Evolutionary conservation across 352 stramenopile genomes (phyloP).

Genomic region (Globisporangium carolinianum): DNA sequence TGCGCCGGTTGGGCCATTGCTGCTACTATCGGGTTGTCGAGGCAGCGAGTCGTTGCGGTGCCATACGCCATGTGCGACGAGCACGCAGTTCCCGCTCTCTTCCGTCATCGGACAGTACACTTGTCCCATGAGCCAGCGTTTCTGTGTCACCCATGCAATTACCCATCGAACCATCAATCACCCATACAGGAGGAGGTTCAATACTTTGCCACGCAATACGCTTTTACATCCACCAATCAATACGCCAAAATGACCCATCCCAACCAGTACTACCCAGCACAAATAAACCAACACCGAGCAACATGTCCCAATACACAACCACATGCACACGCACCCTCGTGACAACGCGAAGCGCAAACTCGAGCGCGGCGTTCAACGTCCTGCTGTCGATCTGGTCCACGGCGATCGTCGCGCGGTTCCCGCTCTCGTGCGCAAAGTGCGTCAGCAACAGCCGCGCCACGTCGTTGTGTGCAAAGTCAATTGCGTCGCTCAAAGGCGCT

Average conservation of each 20-base stretch:
- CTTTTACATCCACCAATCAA: no score
- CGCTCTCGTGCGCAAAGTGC: slow-evolving; percentile 58
- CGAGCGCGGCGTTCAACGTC: slow-evolving; percentile 52
- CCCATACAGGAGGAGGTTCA: neutral
- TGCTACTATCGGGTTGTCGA: neutral
- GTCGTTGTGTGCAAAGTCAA: slow-evolving; percentile 76
- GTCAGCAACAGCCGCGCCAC: slow-evolving; percentile 58
- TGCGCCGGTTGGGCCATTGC: neutral
- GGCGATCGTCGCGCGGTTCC: slow-evolving; percentile 42
- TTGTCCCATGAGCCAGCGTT: slow-evolving; percentile 67
- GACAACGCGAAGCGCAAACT: slow-evolving; percentile 56
- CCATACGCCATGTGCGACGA: slow-evolving; percentile 69
- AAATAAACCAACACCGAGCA: no score
- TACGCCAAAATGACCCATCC: no score
- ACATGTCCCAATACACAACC: no score
- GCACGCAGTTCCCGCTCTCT: slow-evolving; percentile 46
- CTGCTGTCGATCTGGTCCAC: slow-evolving; percentile 54
- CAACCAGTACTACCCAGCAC: no score
- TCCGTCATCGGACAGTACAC: slow-evolving; percentile 64
- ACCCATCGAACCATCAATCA: neutral
- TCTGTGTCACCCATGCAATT: slow-evolving; percentile 13
- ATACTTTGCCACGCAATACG: no score
- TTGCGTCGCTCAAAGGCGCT: slow-evolving; percentile 61
- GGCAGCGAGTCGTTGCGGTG: slow-evolving; percentile 35
- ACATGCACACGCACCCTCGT: slow-evolving; percentile 29